Base-by-base conservation (phyloP, 306 rosid species). In the Vigna mungo region DNA sequence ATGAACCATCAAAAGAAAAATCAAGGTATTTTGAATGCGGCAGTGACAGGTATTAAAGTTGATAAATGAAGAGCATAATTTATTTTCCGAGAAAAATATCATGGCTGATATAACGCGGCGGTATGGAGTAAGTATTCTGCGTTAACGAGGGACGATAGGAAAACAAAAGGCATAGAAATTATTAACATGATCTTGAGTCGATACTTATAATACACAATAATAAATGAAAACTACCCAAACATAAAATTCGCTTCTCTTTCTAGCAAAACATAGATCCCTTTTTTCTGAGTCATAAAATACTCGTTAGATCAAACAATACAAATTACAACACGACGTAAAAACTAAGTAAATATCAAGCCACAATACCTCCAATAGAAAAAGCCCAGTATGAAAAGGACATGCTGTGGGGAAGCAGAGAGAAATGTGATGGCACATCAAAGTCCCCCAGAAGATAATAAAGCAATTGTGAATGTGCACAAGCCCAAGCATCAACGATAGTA, bases 401-500 rank as follows among this genome's bases (percentile, higher is more conserved):
- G 58, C 75, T 44, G 72, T 65, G 74, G 64, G 72, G 72, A 82
- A 72, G 77, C 72, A 77, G 37, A 37, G 81, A 65, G 81, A 55
- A 81, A 61, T 34, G 83, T 37, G 85, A 68, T 60, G 70, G 60
- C 53, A 82, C 53, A 82, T 55, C 44, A 72, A 69, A 56, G 54
- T 41, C 78, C 77, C 63, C 68, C 78, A 66, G 49, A 78, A 46
- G 75, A 73, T 75, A 62, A 65, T 58, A 81, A 82, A 3, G 47
- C 66, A 65, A 51, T 30, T 32, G 34, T 61, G 64, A 79, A 75
- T 82, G 46, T 80, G 52, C 74, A 25, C 18, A 20, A 78, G 71
- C 70, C 25, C 61, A 61, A 63, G 43, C 34, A 0, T 78, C 68
- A 90, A 80, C 87, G 96, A 56, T 90, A 90, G 83, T 84, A 90